These are phyloP conservation scores for Jasminum sambac DNA, from an alignment of 257 asterid species.

Conservation along the genomic window DNA sequence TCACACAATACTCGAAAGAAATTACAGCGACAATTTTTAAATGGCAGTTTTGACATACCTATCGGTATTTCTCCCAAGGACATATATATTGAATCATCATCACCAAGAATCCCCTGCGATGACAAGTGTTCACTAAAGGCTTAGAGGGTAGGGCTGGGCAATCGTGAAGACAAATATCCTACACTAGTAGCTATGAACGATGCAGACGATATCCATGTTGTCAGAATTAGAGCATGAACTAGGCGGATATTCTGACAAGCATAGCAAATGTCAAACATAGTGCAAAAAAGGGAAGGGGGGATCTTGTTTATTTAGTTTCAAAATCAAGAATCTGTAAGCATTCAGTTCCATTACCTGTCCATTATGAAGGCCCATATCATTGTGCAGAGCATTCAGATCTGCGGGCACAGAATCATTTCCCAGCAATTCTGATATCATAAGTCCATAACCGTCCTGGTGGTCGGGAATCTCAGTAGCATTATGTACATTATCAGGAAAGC, in stretches of 20 bases:
- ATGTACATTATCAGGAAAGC: conserved; percentile 56
- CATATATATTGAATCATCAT: conserved; percentile 92
- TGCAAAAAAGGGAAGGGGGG: conserved; percentile 10
- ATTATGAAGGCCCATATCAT: conserved; percentile 69
- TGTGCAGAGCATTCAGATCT: conserved; percentile 65
- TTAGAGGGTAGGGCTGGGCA: neutral
- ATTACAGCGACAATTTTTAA: conserved; percentile 13
- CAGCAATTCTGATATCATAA: conserved; percentile 77
- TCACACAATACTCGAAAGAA: neutral
- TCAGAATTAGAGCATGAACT: conserved; percentile 8
- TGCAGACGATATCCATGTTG: neutral
- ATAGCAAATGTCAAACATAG: conserved; percentile 9
- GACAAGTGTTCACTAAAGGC: conserved; percentile 6
- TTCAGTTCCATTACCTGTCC: conserved; percentile 58
- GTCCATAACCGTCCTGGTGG: conserved; percentile 82
- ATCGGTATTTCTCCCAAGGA: conserved; percentile 92
- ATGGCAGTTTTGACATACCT: conserved; percentile 51
- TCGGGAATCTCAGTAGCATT: conserved; percentile 55
- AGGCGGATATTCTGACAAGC: conserved; percentile 15
- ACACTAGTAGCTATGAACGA: neutral
- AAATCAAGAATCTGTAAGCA: conserved; percentile 18
- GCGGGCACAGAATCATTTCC: conserved; percentile 72
- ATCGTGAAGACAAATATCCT: neutral
- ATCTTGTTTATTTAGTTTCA: neutral
- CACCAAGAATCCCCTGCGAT: conserved; percentile 91